These are phyloP conservation scores for Escovopsis weberi DNA, from an alignment of 2,329 filamentous ascomycete species.

Conservation along the genomic window DNA sequence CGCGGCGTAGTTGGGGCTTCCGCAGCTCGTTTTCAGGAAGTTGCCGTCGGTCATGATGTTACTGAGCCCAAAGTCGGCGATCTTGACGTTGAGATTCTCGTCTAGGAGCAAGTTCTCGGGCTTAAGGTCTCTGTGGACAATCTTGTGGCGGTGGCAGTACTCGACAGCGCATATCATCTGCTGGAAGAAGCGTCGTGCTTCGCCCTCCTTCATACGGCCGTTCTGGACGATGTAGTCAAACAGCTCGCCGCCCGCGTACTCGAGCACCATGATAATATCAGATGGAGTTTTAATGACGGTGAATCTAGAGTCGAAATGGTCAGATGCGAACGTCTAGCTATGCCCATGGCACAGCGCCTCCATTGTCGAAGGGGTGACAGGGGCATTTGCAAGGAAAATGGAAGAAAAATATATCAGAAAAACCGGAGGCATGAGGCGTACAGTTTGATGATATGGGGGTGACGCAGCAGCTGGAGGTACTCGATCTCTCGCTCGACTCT, in stretches of 20 bases:
- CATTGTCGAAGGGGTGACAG: too few relatives aligned
- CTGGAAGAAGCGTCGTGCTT: conserved; percentile 96
- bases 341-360: too few relatives aligned
- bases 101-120: conserved; percentile 94
- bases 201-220: conserved; percentile 77
- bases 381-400: too few relatives aligned
- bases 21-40: conserved; percentile 96
- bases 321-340: not conserved
- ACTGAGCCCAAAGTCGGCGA: conserved; percentile 94
- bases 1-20: conserved; percentile 94
- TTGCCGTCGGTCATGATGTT: conserved; percentile 99
- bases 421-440: conserved; percentile 28
- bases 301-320: conserved; percentile 39
- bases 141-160: conserved; percentile 97
- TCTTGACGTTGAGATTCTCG: conserved; percentile 94
- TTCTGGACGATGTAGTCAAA: conserved; percentile 98
- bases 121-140: conserved; percentile 94
- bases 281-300: conserved; percentile 90
- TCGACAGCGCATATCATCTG: conserved; percentile 98
- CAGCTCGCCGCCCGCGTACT: conserved; percentile 90
- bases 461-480: conserved; percentile 85
- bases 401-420: not conserved
- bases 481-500: conserved; percentile 96
- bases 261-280: conserved; percentile 98
- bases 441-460: conserved; percentile 98